Percentiles rank a stretch among this genome's conserved stretches.
Evolutionary conservation across 148 eudicot genomes (phyloP).

Genomic region (Cornus kousa): DNA sequence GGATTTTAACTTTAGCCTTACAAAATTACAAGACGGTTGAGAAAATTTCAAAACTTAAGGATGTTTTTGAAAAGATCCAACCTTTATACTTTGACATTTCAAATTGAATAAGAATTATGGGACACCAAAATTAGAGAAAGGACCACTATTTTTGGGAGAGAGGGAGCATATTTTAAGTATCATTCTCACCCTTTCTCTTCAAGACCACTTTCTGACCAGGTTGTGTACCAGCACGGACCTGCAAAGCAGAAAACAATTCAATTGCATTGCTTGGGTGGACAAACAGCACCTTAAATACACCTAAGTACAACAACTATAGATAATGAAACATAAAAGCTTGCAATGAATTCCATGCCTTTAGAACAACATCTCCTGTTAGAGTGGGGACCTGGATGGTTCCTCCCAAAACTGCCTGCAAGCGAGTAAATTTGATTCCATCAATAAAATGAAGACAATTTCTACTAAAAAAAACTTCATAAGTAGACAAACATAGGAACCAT

Average conservation of each 20-base stretch:
- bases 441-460: not conserved
- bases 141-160: not conserved
- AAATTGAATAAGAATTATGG: no score
- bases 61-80: no score
- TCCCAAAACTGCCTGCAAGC: slow-evolving; percentile 85
- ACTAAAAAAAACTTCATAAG: not conserved
- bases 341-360: slow-evolving; percentile 52
- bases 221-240: slow-evolving; percentile 97
- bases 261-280: not conserved
- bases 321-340: not conserved
- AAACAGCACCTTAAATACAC: not conserved
- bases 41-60: no score
- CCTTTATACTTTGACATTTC: no score
- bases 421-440: not conserved
- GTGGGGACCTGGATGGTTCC: slow-evolving; percentile 97
- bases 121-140: not conserved
- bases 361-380: slow-evolving; percentile 83
- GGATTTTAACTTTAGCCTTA: no score
- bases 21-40: no score
- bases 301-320: not conserved
- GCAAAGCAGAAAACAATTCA: slow-evolving; percentile 10
- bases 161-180: not conserved
- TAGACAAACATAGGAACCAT: not conserved
- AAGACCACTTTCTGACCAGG: slow-evolving; percentile 96
- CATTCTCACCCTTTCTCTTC: slow-evolving; percentile 76